Percentiles rank a stretch among this genome's conserved stretches.
phyloP scores from a whole-genome alignment of 2,329 filamentous ascomycete genomes.

The Sphaerulina vaccinii region DNA sequence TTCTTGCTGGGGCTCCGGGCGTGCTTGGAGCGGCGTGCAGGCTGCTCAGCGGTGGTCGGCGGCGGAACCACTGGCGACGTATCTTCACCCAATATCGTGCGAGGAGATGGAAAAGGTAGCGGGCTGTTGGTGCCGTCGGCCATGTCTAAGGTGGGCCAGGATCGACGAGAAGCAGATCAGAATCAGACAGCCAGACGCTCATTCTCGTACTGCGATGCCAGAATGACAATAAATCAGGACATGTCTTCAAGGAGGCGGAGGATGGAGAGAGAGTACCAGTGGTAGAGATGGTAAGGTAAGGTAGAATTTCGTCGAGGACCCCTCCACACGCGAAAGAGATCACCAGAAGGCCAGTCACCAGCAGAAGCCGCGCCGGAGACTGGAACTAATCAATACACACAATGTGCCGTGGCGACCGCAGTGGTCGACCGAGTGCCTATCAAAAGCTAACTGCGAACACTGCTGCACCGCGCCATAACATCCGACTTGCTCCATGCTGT shows the following conservation, averaged over 20 bases:
- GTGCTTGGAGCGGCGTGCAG: conserved; percentile 33
- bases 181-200: not conserved
- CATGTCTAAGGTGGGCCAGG: conserved; percentile 33
- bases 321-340: not conserved
- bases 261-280: not conserved
- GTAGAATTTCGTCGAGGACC: too few species aligned
- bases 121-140: conserved; percentile 53
- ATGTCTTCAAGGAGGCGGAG: conserved; percentile 1
- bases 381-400: too few species aligned
- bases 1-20: conserved; percentile 28
- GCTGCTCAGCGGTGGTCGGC: conserved; percentile 24
- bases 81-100: conserved; percentile 48
- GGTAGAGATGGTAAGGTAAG: not conserved
- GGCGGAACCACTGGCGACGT: conserved; percentile 33
- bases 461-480: not conserved
- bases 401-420: not conserved
- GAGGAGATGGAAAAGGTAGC: conserved; percentile 59
- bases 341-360: not conserved
- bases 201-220: conserved; percentile 1
- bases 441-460: not conserved
- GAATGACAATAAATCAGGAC: not conserved
- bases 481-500: not conserved
- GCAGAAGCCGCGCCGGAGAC: not conserved
- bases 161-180: not conserved
- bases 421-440: not conserved